These are phyloP conservation scores for Aspergillus sp. DNA, from an alignment of 2,329 filamentous ascomycete species.

Conservation along the genomic window DNA sequence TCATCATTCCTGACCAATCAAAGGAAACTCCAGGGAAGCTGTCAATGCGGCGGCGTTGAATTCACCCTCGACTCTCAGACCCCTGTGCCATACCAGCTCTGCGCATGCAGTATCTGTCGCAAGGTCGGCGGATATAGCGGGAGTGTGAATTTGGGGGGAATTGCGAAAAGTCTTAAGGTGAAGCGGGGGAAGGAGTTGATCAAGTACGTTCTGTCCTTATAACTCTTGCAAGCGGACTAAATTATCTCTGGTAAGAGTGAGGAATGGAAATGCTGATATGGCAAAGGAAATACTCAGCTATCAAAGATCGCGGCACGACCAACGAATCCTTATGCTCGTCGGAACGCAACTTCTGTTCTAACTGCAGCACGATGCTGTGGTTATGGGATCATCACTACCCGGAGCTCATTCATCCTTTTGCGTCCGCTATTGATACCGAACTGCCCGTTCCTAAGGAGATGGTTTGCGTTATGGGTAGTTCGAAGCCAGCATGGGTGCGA, in stretches of 20 bases:
- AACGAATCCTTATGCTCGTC: constrained; percentile 33
- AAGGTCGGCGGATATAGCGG: constrained; percentile 40
- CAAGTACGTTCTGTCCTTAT: constrained; percentile 17
- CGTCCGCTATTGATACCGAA: constrained; percentile 42
- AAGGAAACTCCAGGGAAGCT: constrained; percentile 43
- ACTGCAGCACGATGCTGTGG: constrained; percentile 43
- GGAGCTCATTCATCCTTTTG: constrained; percentile 44
- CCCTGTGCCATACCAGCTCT: constrained; percentile 43
- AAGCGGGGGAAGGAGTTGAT: constrained; percentile 37
- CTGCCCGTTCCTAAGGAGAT: constrained; percentile 39
- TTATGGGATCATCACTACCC: constrained; percentile 42
- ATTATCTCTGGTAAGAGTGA: background rate
- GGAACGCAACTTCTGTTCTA: constrained; percentile 41
- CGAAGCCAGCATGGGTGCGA: constrained; percentile 40
- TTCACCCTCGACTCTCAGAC: constrained; percentile 41
- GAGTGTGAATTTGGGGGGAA: constrained; percentile 40
- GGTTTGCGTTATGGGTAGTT: constrained; percentile 38
- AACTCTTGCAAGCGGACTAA: no score
- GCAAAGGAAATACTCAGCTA: constrained; percentile 38
- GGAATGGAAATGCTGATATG: background rate
- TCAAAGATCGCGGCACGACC: constrained; percentile 37
- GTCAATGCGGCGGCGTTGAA: constrained; percentile 42
- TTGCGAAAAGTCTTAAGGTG: constrained; percentile 36
- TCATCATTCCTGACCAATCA: constrained; percentile 5
- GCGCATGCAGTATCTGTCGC: constrained; percentile 43